Evolutionary conservation across 2,329 filamentous ascomycete species (phyloP).

Genomic region (Diplodia scrobiculata): DNA sequence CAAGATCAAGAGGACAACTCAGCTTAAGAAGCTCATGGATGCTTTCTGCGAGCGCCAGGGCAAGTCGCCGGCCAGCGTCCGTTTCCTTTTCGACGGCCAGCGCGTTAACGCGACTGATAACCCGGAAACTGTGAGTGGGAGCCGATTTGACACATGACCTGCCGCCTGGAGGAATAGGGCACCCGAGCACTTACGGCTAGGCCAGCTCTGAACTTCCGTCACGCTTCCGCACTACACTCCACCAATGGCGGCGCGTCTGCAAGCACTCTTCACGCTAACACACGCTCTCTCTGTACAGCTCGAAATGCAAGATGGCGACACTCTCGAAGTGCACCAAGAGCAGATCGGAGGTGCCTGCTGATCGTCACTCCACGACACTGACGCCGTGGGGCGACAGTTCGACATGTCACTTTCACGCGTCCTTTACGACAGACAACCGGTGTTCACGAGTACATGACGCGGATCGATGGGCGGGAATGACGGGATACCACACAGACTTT

Average conservation of each 20-base stretch:
- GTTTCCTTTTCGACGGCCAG: constrained; percentile 95
- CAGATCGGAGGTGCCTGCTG: constrained; percentile 76
- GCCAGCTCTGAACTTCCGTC: neutral
- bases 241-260: neutral
- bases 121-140: constrained; percentile 77
- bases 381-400: neutral
- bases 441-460: constrained; percentile 26
- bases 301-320: constrained; percentile 95
- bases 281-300: constrained; percentile 60
- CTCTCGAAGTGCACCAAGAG: constrained; percentile 95
- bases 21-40: constrained; percentile 96
- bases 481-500: constrained; percentile 18
- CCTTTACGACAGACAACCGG: constrained; percentile 13
- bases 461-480: constrained; percentile 24
- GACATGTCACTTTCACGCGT: neutral
- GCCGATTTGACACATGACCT: neutral
- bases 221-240: neutral
- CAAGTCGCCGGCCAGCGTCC: constrained; percentile 79
- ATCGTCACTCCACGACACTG: constrained; percentile 15
- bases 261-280: neutral
- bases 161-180: neutral
- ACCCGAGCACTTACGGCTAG: neutral
- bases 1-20: constrained; percentile 97
- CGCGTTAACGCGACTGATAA: constrained; percentile 87
- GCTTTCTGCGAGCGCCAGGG: constrained; percentile 97